A percentile compares a stretch with the other conserved stretches of the same genome.
phyloP scores from a whole-genome alignment of 1,139 yeast genomes.

The Pichia sp. region DNA sequence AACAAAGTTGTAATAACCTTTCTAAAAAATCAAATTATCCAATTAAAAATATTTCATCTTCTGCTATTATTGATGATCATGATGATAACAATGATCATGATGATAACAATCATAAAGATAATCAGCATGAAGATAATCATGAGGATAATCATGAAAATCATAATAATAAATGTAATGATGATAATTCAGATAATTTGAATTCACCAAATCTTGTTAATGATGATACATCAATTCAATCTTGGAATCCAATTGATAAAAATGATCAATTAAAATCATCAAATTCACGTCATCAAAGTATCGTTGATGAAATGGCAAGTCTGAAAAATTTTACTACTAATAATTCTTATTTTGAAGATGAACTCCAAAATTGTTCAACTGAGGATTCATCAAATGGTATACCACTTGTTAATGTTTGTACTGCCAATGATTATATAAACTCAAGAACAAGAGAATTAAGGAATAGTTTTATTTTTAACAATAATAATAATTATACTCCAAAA shows the following conservation, averaged over 20 bases:
- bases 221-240: conserved; percentile 8
- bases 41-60: too few relatives aligned
- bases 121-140: neutral
- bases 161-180: neutral
- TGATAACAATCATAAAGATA: neutral
- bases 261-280: neutral
- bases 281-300: conserved; percentile 11
- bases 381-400: neutral
- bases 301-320: conserved; percentile 17
- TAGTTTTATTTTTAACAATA: conserved; percentile 6
- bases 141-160: neutral
- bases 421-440: conserved; percentile 20
- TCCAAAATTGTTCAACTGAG: conserved; percentile 9
- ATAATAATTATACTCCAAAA: neutral
- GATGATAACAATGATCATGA: neutral
- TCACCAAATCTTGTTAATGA: neutral
- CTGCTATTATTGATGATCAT: neutral
- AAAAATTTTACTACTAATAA: conserved; percentile 16
- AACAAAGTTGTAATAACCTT: neutral
- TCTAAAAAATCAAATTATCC: neutral
- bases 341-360: conserved; percentile 22
- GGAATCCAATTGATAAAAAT: conserved; percentile 7
- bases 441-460: conserved; percentile 19
- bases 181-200: too few relatives aligned
- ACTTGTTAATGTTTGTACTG: conserved; percentile 22